Evolutionary conservation across 176 grass and related monocot genomes (phyloP).

Genomic region (Leersia perrieri): DNA sequence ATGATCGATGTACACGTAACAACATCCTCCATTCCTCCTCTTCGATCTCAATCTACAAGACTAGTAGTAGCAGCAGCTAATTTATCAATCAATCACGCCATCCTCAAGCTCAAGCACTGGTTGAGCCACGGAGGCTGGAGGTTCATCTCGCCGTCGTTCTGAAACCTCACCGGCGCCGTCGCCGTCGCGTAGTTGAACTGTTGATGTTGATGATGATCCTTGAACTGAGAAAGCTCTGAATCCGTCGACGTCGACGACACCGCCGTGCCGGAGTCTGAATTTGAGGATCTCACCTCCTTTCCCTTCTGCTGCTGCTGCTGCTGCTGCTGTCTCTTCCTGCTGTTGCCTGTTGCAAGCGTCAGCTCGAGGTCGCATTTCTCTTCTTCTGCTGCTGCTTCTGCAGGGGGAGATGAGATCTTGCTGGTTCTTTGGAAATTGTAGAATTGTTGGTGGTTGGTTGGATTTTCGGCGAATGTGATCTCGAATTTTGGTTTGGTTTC

Average conservation of each 20-base stretch:
- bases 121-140: conserved; percentile 26
- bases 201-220: too few relatives aligned
- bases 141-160: not conserved
- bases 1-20: conserved; percentile 31
- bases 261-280: conserved; percentile 44
- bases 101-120: conserved; percentile 34
- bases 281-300: conserved; percentile 38
- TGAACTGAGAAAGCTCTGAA: conserved; percentile 26
- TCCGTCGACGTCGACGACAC: conserved; percentile 58
- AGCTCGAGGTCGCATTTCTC: conserved; percentile 55
- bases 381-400: conserved; percentile 22
- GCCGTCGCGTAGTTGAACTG: not conserved
- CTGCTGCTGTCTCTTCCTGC: not conserved
- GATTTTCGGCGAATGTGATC: not conserved
- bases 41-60: conserved; percentile 13
- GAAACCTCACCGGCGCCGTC: not conserved
- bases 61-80: not conserved
- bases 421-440: conserved; percentile 1
- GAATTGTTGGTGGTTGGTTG: not conserved
- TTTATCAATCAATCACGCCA: not conserved
- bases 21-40: not conserved
- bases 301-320: not conserved
- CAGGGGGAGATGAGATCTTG: not conserved
- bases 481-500: not conserved
- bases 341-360: conserved; percentile 57